Evolutionary conservation across 495 filamentous ascomycete species (phyloP), one percentile per base, ranked within the genome.

Genomic region (Hypoxylon intermedium): DNA sequence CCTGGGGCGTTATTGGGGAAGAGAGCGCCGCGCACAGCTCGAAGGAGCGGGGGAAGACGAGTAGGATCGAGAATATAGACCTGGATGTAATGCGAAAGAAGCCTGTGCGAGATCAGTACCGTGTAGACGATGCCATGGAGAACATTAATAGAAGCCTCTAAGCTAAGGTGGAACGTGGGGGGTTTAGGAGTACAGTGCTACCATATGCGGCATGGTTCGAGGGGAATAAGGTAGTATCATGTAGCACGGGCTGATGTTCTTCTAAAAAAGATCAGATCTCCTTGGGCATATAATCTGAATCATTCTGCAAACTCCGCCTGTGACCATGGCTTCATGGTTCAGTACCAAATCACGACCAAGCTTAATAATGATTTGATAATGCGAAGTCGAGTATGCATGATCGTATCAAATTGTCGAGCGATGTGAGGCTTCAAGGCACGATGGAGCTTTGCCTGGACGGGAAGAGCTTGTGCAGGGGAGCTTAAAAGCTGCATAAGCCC

Each of bases 1-100:
- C 75, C 82, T 55, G 76, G 79, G 53, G 83, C 74, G 74, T 94
- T 93, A 75, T 87, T 84, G 21, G 93, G 92, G 71, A 96, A 96
- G 37, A 96, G 74, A 49, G 87, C 80, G 44, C 81, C 83, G 71
- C 93, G 86, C 65, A 85, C 79, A 52, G 80, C 82, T 68, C 85
- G 83, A 58, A 98, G 86, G 53, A 92, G 77, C 61, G 83, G 81
- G 72, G 91, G 90, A 48, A 94, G 79, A 65, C 86, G 79, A 53
- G 81, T 75, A 47, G 89, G 82, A 75, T 86, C 83, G 19, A 89
- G 76, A 53, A 95, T 70, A 66, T 84, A 77, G 47, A 80, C 79
- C 58, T 82, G 77, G 62, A 96, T 82, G 63, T 82, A 82, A 72
- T 89, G 79, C 53, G 87, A 88, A 60, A 96, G 82, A 59, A 93